Evolutionary conservation across 306 rosid species (phyloP).

Genomic region (Gastrolobium bilobum): DNA sequence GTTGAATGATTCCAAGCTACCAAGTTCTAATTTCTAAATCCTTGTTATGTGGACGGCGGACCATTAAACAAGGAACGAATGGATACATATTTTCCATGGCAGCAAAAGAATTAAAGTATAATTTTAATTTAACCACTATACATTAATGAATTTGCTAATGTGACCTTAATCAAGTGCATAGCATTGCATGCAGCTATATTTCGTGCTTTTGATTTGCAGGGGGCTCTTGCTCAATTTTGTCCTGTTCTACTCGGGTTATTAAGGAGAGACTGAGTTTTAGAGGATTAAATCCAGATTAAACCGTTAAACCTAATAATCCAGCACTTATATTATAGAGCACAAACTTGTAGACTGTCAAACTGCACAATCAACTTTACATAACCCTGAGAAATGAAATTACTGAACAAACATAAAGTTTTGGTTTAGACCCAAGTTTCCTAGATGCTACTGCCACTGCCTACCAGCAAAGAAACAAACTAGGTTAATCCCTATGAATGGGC

Average conservation of each 20-base stretch:
- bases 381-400: conserved; percentile 50
- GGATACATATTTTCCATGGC: neutral
- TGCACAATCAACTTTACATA: conserved; percentile 60
- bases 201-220: neutral
- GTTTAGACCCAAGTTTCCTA: conserved; percentile 57
- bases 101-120: neutral
- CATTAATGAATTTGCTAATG: neutral
- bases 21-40: too few species aligned
- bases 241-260: neutral
- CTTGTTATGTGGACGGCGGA: neutral
- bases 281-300: neutral
- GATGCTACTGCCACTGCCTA: conserved; percentile 62
- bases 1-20: too few species aligned
- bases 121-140: neutral
- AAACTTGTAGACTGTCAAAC: conserved; percentile 51
- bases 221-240: neutral
- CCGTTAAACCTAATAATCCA: neutral
- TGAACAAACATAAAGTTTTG: conserved; percentile 48
- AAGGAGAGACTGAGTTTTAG: neutral
- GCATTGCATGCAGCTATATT: neutral
- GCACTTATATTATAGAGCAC: conserved; percentile 7
- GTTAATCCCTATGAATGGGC: conserved; percentile 50
- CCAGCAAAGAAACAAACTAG: conserved; percentile 56
- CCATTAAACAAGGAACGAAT: too few species aligned
- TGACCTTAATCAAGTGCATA: neutral